Base-by-base conservation (phyloP, 768 basidiomycete species). In the Collybiopsis confluens region DNA sequence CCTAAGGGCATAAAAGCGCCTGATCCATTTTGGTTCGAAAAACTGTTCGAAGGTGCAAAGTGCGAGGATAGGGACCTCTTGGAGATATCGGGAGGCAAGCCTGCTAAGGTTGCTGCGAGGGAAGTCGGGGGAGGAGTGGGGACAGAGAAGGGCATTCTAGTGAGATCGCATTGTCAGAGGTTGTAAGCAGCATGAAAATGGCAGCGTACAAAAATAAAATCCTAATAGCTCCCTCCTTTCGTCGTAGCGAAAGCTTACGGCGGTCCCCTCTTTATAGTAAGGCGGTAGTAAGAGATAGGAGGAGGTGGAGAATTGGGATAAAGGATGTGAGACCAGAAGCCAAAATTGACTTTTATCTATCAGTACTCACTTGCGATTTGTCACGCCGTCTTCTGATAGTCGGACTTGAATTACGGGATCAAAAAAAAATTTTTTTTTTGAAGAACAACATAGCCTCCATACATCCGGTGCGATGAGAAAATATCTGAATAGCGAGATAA, bases 1-100 rank as follows among this genome's bases (percentile, higher is more conserved):
- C 73, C 72, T 42, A 83, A 68, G 10, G 77, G 65, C 16, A 70
- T 69, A 53, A 83, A 82, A 20, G 82, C 73, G 55, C 80, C 81
- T 20, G 70, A 64, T 37, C 74, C 73, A 47, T 62, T 63, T 52
- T 74, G 70, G 24, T 74, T 70, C 38, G 73, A 68, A 58, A 58
- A 56, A 20, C 33, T 53, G 20, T 45, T 21, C 8, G 42, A 35
- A 33, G 24, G 38, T 10, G n/a, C 30, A 18, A 26, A 23, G 3
- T 40, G 50, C 2, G 47, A 48, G 9, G 47, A 48, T 11, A 37
- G 3, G 13, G 47, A 26, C 47, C 47, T 35, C 23, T 30, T 16
- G 13, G 30, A 11, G 6, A 21, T 24, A 20, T 5, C 30, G 13
- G 35, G 47, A 26, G 36, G 47, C 6, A 30, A 23, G 15, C 33